These are phyloP conservation scores for Melaleuca quinquenervia DNA, from an alignment of 345 rosid genomes.

Conservation along the genomic window DNA sequence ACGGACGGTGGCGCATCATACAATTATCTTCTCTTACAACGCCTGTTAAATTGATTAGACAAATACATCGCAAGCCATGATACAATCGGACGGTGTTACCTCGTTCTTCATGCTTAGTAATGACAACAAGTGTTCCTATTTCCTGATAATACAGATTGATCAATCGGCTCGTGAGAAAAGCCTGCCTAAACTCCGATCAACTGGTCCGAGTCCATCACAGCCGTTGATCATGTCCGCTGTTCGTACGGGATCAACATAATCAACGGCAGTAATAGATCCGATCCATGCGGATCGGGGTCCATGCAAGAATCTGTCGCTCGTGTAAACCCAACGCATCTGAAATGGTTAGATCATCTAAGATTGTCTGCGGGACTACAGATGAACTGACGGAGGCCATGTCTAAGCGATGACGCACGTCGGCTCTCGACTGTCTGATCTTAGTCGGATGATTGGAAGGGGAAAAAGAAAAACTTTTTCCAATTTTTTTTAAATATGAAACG, in stretches of 20 bases:
- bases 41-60: neutral
- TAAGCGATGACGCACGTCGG: too few relatives aligned
- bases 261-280: neutral
- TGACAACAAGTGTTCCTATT: neutral
- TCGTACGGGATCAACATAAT: neutral
- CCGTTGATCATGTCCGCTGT: neutral
- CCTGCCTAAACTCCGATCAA: neutral
- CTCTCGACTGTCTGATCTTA: too few relatives aligned
- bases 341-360: neutral
- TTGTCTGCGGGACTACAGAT: neutral
- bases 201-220: neutral
- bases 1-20: neutral
- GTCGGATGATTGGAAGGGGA: too few relatives aligned
- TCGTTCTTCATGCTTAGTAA: accelerated
- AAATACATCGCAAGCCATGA: neutral
- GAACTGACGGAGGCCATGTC: too few relatives aligned
- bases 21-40: neutral
- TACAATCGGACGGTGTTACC: neutral
- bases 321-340: neutral
- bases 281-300: neutral
- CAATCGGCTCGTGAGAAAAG: neutral
- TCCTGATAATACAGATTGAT: neutral
- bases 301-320: neutral
- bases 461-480: too few relatives aligned
- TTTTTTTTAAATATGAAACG: too few relatives aligned